phyloP scores from a whole-genome alignment of 306 rosid species.

The Gillenia trifoliata region DNA sequence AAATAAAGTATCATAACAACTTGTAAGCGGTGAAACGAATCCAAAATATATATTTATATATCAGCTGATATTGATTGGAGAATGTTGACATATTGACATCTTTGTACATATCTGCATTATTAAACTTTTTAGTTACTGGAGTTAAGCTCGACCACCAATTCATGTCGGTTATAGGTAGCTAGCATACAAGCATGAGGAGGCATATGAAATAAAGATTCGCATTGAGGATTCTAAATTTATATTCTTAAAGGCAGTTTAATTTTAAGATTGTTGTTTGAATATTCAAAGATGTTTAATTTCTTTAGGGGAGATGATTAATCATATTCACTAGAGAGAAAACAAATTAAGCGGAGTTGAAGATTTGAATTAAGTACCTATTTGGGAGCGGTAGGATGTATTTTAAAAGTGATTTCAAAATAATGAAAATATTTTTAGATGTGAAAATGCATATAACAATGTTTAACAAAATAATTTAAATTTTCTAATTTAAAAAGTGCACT shows the following conservation, averaged over 20 bases:
- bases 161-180: background rate
- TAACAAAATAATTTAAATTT: too few relatives aligned
- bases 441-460: too few relatives aligned
- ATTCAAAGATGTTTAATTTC: background rate
- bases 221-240: background rate
- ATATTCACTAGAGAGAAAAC: background rate
- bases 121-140: background rate
- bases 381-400: too few relatives aligned
- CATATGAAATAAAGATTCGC: background rate
- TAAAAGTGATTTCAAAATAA: too few relatives aligned
- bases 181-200: background rate
- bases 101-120: background rate
- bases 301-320: background rate
- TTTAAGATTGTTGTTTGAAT: background rate
- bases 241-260: background rate
- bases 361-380: too few relatives aligned
- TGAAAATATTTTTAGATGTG: too few relatives aligned
- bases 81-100: slow-evolving; percentile 36
- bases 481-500: too few relatives aligned
- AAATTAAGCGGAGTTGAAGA: background rate
- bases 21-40: background rate
- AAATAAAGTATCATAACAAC: background rate
- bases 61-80: too few relatives aligned
- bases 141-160: background rate
- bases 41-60: too few relatives aligned